phyloP scores from a whole-genome alignment of 1,284 basidiomycete genomes.

The Anthracocystis walkeri region DNA sequence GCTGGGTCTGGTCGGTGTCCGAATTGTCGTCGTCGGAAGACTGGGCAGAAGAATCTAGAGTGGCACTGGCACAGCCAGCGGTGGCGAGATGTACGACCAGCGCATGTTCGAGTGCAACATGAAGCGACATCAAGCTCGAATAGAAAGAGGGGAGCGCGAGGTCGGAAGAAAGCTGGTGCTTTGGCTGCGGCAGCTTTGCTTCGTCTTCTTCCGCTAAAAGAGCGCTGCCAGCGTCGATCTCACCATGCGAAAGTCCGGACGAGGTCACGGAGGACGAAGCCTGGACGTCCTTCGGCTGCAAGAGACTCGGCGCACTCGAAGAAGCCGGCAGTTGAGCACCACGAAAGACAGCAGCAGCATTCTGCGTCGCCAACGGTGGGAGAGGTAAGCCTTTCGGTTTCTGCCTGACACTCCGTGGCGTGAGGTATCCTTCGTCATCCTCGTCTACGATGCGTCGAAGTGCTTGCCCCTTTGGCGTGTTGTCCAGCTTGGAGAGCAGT shows the following conservation, averaged over 20 bases:
- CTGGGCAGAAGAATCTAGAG: constrained; percentile 29
- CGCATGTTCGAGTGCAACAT: constrained; percentile 62
- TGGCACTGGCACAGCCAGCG: constrained; percentile 48
- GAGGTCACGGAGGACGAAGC: background rate
- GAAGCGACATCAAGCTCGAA: constrained; percentile 53
- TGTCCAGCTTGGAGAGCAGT: constrained; percentile 14
- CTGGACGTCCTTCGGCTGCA: background rate
- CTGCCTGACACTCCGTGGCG: constrained; percentile 45
- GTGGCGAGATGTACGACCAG: constrained; percentile 66
- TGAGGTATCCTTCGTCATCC: constrained; percentile 49
- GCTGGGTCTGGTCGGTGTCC: constrained; percentile 5
- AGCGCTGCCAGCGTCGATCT: constrained; percentile 4
- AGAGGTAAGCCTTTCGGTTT: constrained; percentile 28
- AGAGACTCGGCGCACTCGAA: constrained; percentile 17
- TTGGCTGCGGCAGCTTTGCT: constrained; percentile 14
- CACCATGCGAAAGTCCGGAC: constrained; percentile 11
- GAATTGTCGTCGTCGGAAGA: constrained; percentile 16
- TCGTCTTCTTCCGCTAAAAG: background rate
- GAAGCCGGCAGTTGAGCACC: constrained; percentile 19
- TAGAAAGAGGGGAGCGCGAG: constrained; percentile 55
- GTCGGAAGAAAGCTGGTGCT: constrained; percentile 30
- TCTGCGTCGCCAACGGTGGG: constrained; percentile 42
- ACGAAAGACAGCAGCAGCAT: constrained; percentile 42
- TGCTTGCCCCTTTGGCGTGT: constrained; percentile 28
- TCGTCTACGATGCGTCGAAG: constrained; percentile 30